Percentiles rank a stretch among this genome's conserved stretches.
These are phyloP conservation scores for Capronia americana DNA, from an alignment of 2,329 filamentous ascomycete genomes.

Conservation along the genomic window DNA sequence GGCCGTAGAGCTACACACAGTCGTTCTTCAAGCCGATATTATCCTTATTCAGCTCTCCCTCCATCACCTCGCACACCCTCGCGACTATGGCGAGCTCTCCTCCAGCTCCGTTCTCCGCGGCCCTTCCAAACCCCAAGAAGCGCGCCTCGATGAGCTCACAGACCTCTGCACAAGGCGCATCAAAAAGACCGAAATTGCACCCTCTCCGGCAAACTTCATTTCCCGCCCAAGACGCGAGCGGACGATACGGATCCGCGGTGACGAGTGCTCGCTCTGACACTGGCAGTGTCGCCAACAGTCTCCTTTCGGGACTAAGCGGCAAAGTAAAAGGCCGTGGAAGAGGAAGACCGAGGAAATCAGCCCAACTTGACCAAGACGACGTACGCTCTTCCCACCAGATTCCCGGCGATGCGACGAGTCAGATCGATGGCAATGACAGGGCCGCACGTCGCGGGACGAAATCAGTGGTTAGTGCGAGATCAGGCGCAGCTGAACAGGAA, in stretches of 20 bases:
- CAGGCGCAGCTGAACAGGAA: constrained; percentile 38
- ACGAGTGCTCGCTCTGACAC: constrained; percentile 40
- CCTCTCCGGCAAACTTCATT: constrained; percentile 57
- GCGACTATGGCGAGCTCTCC: constrained; percentile 39
- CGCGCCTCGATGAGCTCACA: constrained; percentile 51
- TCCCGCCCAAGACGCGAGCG: constrained; percentile 41
- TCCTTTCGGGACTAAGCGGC: constrained; percentile 33
- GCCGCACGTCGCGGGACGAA: constrained; percentile 28
- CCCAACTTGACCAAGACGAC: constrained; percentile 37
- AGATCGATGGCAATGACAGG: constrained; percentile 26
- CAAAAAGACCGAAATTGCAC: constrained; percentile 46
- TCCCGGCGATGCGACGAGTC: constrained; percentile 25
- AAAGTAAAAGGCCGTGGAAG: constrained; percentile 36
- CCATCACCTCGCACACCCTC: neutral
- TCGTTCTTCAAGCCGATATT: neutral
- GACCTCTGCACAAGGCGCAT: constrained; percentile 43
- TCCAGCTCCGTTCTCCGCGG: constrained; percentile 35
- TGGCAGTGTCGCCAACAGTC: constrained; percentile 37
- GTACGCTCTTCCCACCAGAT: constrained; percentile 23
- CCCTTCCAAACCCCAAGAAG: constrained; percentile 47
- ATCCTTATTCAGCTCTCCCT: neutral
- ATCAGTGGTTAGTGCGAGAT: constrained; percentile 36
- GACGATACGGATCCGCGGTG: constrained; percentile 28
- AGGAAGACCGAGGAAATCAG: constrained; percentile 39
- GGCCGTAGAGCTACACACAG: neutral